These are phyloP conservation scores for Paramecium sonneborni DNA, from an alignment of 73 alveolate species.

Conservation along the genomic window DNA sequence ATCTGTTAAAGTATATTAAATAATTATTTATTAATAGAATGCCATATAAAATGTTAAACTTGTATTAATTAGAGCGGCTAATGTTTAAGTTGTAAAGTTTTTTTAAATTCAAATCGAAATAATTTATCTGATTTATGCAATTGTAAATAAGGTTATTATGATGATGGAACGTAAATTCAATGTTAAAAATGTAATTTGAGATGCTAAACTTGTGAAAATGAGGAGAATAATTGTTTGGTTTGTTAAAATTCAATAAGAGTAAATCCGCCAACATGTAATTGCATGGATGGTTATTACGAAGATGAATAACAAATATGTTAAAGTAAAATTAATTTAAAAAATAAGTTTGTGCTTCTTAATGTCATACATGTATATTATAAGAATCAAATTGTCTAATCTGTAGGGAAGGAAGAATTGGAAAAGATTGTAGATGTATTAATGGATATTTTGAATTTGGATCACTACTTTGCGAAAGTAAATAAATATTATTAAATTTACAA, in stretches of 20 bases:
- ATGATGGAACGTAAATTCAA: background rate
- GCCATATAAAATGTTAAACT: background rate
- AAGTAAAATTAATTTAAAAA: background rate
- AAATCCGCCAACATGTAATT: background rate
- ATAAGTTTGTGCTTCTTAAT: background rate
- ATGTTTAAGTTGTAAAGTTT: background rate
- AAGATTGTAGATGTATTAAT: background rate
- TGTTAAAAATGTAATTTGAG: background rate
- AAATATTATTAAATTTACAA: background rate
- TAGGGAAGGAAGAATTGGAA: background rate
- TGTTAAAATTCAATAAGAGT: background rate
- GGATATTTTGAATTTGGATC: background rate
- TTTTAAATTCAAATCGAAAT: background rate
- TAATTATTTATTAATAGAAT: background rate
- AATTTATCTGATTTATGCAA: background rate
- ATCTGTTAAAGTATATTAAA: background rate
- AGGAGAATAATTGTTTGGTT: background rate
- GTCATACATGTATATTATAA: background rate
- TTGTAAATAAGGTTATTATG: background rate
- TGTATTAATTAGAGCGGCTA: background rate
- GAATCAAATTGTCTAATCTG: background rate
- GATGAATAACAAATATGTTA: background rate
- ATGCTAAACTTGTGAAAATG: background rate
- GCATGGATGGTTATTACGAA: background rate
- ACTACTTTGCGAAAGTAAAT: background rate